Percentiles rank a stretch among this genome's conserved stretches.
Conservation (phyloP, 129 eudicot genomes). For the Pittosporum tobira region DNA sequence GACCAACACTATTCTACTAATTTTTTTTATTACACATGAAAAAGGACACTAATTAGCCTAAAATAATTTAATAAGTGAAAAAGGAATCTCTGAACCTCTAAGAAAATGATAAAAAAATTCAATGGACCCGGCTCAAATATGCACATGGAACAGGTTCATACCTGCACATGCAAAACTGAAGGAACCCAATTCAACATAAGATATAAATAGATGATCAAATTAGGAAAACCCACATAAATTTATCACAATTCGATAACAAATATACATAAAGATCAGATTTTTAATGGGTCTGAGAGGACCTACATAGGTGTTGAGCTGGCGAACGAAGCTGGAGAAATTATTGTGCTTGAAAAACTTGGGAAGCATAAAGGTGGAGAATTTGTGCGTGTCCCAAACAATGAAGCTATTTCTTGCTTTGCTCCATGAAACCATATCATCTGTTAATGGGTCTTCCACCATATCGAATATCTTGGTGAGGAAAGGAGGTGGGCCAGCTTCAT, state of each 20-base stretch:
- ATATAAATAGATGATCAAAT: background rate
- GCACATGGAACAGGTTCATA: background rate
- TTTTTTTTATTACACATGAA: too few relatives aligned
- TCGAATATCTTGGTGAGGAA: conserved; percentile 70
- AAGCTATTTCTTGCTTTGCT: conserved; percentile 63
- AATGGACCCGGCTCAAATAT: background rate
- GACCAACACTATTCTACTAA: too few relatives aligned
- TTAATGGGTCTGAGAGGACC: conserved; percentile 18
- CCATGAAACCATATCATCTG: conserved; percentile 85
- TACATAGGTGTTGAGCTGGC: conserved; percentile 95
- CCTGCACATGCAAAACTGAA: background rate
- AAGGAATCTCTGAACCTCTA: too few relatives aligned
- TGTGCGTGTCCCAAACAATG: conserved; percentile 76
- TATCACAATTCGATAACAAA: background rate
- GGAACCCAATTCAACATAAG: background rate
- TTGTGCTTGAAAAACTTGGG: conserved; percentile 77
- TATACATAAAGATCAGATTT: background rate
- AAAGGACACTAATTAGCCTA: too few relatives aligned
- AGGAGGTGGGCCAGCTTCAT: conserved; percentile 88
- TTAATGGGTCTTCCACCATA: conserved; percentile 86
- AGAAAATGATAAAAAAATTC: too few relatives aligned
- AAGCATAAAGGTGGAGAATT: conserved; percentile 58
- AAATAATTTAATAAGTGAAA: too few relatives aligned
- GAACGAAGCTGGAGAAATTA: conserved; percentile 82
- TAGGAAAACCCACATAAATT: background rate